Evolutionary conservation across 2,329 filamentous ascomycete species (phyloP).

Genomic region (Aspergillus transmontanensis): DNA sequence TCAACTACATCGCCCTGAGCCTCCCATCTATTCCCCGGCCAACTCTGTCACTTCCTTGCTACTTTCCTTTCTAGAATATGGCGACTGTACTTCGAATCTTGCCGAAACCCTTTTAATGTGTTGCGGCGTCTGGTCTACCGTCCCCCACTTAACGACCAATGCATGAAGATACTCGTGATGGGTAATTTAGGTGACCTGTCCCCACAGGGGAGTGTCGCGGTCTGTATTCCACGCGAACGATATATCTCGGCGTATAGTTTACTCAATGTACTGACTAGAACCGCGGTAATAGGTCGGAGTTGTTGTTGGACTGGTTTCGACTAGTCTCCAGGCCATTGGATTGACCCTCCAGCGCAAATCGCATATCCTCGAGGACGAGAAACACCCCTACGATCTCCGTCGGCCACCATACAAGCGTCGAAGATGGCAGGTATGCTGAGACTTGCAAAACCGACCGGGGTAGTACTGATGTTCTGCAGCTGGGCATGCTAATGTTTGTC

Average conservation of each 20-base stretch:
- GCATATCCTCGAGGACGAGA: slow-evolving; percentile 96
- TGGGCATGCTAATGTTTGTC: slow-evolving; percentile 97
- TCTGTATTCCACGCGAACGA: slow-evolving; percentile 46
- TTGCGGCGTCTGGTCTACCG: slow-evolving; percentile 11
- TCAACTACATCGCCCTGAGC: neutral
- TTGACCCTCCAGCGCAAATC: slow-evolving; percentile 97
- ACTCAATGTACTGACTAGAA: slow-evolving; percentile 19
- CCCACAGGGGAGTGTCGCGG: slow-evolving; percentile 75
- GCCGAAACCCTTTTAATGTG: slow-evolving; percentile 16
- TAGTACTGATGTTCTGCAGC: slow-evolving; percentile 34
- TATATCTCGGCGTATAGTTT: neutral
- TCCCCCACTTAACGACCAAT: slow-evolving; percentile 31
- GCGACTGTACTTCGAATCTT: slow-evolving; percentile 8
- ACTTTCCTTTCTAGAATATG: slow-evolving; percentile 8
- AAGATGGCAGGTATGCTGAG: slow-evolving; percentile 73
- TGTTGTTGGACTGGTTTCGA: slow-evolving; percentile 88
- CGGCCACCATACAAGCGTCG: slow-evolving; percentile 86
- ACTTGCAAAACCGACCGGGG: slow-evolving; percentile 12
- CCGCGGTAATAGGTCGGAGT: slow-evolving; percentile 72
- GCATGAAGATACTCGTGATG: slow-evolving; percentile 55
- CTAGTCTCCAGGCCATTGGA: slow-evolving; percentile 90
- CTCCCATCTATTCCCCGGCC: neutral
- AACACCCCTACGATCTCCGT: slow-evolving; percentile 73
- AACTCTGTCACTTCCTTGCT: neutral
- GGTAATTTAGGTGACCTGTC: slow-evolving; percentile 74